These are phyloP conservation scores for Pezicula radicicola DNA, from an alignment of 2,329 filamentous ascomycete species.

Conservation along the genomic window DNA sequence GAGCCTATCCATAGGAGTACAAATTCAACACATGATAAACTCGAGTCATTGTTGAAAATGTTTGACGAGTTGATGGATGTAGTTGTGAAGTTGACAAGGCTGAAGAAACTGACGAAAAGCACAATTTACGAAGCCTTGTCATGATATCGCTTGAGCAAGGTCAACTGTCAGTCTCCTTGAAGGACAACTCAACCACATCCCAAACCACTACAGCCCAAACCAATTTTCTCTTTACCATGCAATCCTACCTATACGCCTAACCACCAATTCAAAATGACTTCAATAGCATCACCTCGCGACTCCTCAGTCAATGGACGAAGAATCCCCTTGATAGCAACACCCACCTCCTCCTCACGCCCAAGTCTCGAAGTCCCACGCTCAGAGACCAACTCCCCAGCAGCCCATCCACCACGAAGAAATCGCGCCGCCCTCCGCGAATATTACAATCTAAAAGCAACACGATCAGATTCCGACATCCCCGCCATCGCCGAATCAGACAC, in stretches of 20 bases:
- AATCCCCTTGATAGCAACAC: conserved; percentile 56
- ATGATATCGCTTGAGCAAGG: conserved; percentile 10
- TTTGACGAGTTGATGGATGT: not conserved
- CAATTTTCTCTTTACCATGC: not conserved
- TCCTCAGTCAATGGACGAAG: conserved; percentile 54
- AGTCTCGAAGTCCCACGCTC: conserved; percentile 67
- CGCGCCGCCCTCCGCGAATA: conserved; percentile 89
- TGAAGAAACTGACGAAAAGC: too few relatives aligned
- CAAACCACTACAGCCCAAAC: conserved; percentile 1
- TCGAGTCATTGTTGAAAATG: too few relatives aligned
- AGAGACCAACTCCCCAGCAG: conserved; percentile 51
- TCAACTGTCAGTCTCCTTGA: conserved; percentile 1
- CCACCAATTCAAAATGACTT: conserved; percentile 48
- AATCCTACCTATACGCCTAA: not conserved
- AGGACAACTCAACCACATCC: not conserved
- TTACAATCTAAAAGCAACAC: conserved; percentile 70
- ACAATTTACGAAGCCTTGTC: too few relatives aligned
- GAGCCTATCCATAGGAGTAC: too few relatives aligned
- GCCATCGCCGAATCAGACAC: conserved; percentile 18
- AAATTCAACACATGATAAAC: too few relatives aligned
- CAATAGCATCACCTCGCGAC: conserved; percentile 62
- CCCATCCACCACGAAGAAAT: conserved; percentile 45
- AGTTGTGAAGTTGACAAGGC: not conserved
- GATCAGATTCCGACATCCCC: not conserved
- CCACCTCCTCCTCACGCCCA: conserved; percentile 72